phyloP scores from a whole-genome alignment of 2,329 filamentous ascomycete genomes.

The Capronia epimyces region DNA sequence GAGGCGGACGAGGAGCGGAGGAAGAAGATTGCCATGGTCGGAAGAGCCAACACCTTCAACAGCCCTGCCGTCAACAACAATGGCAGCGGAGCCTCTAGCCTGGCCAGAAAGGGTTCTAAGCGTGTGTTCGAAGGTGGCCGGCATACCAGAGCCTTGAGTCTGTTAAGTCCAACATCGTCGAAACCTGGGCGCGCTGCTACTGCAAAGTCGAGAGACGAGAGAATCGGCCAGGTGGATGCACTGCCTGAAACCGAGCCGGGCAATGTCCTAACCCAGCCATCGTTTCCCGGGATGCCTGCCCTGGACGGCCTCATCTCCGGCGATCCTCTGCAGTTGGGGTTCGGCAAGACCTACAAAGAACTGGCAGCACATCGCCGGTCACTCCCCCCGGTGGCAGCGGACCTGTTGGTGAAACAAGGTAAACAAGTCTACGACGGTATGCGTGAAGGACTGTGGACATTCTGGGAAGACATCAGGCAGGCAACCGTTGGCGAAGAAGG shows the following conservation, averaged over 20 bases:
- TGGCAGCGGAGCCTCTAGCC: no score
- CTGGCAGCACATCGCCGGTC: constrained; percentile 39
- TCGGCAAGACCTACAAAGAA: constrained; percentile 34
- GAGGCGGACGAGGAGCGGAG: constrained; percentile 24
- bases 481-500: constrained; percentile 94
- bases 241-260: background rate
- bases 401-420: constrained; percentile 50
- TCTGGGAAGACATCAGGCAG: constrained; percentile 90
- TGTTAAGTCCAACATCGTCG: constrained; percentile 52
- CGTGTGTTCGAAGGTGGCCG: constrained; percentile 61
- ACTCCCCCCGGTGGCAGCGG: constrained; percentile 44
- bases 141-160: constrained; percentile 64
- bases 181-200: background rate
- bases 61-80: background rate
- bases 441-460: constrained; percentile 83
- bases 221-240: no score
- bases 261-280: background rate
- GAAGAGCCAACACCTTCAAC: constrained; percentile 7
- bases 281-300: constrained; percentile 19
- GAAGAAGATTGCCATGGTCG: constrained; percentile 19
- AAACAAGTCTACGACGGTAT: constrained; percentile 87
- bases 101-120: constrained; percentile 36
- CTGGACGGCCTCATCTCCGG: constrained; percentile 25
- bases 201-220: background rate
- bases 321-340: constrained; percentile 23